Evolutionary conservation across 2,329 filamentous ascomycete species (phyloP).

Genomic region (Phyllosticta citrichinensis): DNA sequence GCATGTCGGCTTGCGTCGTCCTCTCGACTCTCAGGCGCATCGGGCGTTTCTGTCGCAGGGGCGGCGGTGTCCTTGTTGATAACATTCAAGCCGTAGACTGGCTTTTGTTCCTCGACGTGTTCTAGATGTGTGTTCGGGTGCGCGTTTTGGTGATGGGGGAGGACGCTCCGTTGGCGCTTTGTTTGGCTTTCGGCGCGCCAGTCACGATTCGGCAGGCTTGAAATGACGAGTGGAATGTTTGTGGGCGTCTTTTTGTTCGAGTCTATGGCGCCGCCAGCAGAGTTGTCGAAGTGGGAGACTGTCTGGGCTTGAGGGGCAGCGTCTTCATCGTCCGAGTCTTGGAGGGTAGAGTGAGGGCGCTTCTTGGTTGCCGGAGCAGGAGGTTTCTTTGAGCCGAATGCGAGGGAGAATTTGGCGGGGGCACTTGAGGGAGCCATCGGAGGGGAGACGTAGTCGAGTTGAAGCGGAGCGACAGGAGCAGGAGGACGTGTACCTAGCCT

Average conservation of each 20-base stretch:
- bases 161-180: conserved; percentile 44
- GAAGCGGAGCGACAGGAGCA: too few species aligned
- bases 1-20: conserved; percentile 12
- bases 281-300: conserved; percentile 46
- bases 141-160: conserved; percentile 39
- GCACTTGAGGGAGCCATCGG: conserved; percentile 3
- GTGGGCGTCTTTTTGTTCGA: conserved; percentile 22
- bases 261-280: conserved; percentile 40
- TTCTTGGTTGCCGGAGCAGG: conserved; percentile 25
- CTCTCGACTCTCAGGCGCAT: conserved; percentile 10
- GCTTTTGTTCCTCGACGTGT: conserved; percentile 33
- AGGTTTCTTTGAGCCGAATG: conserved; percentile 8
- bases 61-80: conserved; percentile 24
- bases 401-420: conserved; percentile 5
- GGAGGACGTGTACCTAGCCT: too few species aligned
- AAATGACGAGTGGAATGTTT: conserved; percentile 46
- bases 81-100: conserved; percentile 45
- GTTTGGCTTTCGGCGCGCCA: conserved; percentile 45
- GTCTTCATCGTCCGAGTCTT: conserved; percentile 52
- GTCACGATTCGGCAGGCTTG: conserved; percentile 48
- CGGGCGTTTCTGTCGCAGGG: not conserved
- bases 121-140: conserved; percentile 21
- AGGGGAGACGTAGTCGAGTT: too few species aligned
- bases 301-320: conserved; percentile 30
- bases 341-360: conserved; percentile 30